Base-by-base conservation (phyloP, 2,329 filamentous ascomycete genomes). In the Cytospora chrysosperma region DNA sequence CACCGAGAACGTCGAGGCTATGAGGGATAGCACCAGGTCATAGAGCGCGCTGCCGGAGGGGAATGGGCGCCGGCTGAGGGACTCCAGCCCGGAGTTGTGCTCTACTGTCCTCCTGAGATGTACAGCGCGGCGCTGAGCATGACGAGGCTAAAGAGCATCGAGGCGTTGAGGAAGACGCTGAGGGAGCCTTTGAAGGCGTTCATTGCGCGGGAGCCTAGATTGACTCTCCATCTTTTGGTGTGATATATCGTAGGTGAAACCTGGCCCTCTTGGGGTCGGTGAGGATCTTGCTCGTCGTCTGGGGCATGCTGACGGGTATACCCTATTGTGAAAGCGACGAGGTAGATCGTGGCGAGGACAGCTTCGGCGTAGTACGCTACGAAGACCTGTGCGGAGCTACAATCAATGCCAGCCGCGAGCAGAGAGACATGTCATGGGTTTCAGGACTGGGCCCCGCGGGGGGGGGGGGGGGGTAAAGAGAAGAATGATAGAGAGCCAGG, bases 151-250 rank as follows among this genome's bases (percentile, higher is more conserved):
- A 70, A 59, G 30, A 69, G 53, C 58, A 61, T 61, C 19, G 67
- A 56, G 17, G 53, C 55, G 24, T 55, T 60, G 4, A 69, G 32
- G 32, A 69, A 63, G 74, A 72, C 34, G 68, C 67, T 66, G 6
- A 72, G 57, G n/a, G 66, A 67, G 52, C 68, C 65, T 17, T 67
- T 67, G n/a, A 70, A 67, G 9, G 69, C 67, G 59, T 72, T 70
- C 24, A 72, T 65, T 24, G 71, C 64, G 3, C 72, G 68, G 28
- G 64, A 61, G 49, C 67, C 67, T 54, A 69, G 67, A 30, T 68
- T 68, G 26, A 40, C 4, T 1, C 15, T 17, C 17, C 17, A 5
- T 19, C 37, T 9, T 19, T 19, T n/a, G 4, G 37, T n/a, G 37
- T 10, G 15, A 17, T 7, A 6, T 19, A n/a, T 6, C 4, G 19